Evolutionary conservation across 257 asterid genomes (phyloP).

Genomic region (Cinchona pubescens): DNA sequence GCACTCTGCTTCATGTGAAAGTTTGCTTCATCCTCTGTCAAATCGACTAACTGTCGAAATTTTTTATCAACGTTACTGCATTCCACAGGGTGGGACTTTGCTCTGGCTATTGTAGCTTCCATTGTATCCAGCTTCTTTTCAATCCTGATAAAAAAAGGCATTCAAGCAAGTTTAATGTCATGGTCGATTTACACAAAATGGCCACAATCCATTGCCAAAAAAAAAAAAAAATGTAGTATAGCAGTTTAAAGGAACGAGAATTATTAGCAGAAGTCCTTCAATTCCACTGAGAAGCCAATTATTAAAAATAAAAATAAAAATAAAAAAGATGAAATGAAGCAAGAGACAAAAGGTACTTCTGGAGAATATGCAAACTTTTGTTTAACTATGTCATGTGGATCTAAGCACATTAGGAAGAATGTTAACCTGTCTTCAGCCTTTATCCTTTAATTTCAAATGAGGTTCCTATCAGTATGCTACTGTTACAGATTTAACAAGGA

Average conservation of each 20-base stretch:
- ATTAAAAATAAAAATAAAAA: too few relatives aligned
- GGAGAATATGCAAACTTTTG: background rate
- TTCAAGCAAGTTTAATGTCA: slow-evolving; percentile 18
- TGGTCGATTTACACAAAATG: slow-evolving; percentile 3
- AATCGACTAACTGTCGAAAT: slow-evolving; percentile 87
- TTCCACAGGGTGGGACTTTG: slow-evolving; percentile 76
- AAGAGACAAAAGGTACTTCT: background rate
- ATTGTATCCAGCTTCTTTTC: slow-evolving; percentile 58
- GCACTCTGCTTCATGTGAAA: slow-evolving; percentile 98
- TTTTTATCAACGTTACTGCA: slow-evolving; percentile 93
- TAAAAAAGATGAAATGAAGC: slow-evolving; percentile 1
- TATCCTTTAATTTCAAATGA: background rate
- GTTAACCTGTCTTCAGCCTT: background rate
- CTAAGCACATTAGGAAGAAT: background rate
- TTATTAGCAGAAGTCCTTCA: too few relatives aligned
- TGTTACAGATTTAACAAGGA: background rate
- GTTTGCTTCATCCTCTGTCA: slow-evolving; percentile 94
- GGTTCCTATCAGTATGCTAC: background rate
- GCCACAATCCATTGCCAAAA: background rate
- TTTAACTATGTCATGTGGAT: background rate
- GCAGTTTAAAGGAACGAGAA: background rate
- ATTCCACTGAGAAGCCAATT: background rate
- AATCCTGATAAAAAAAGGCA: slow-evolving; percentile 47
- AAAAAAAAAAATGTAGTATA: background rate
- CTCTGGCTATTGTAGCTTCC: slow-evolving; percentile 71